Evolutionary conservation across 2,329 filamentous ascomycete species (phyloP).

Genomic region (Lasiodiplodia theobromae): DNA sequence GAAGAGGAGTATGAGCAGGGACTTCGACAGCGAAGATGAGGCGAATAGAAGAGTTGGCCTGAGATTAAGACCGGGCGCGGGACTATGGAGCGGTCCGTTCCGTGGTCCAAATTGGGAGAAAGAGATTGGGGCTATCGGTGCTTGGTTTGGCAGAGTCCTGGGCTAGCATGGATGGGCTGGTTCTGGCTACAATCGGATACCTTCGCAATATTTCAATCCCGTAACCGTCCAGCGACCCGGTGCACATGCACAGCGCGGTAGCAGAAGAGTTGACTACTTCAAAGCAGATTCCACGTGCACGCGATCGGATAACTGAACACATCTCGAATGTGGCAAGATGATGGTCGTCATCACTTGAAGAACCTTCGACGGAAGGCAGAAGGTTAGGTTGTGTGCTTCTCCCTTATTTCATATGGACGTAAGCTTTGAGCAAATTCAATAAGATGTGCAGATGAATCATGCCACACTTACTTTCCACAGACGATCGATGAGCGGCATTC

Average conservation of each 20-base stretch:
- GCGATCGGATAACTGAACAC: neutral
- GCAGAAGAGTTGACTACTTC: neutral
- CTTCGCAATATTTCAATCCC: neutral
- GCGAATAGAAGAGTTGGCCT: slow-evolving; percentile 4
- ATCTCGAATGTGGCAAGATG: too few species aligned
- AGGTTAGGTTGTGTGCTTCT: too few species aligned
- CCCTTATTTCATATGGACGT: too few species aligned
- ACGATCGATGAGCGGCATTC: too few species aligned
- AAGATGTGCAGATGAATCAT: too few species aligned
- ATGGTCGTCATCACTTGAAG: too few species aligned
- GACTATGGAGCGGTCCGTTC: slow-evolving; percentile 24
- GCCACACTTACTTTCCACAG: too few species aligned
- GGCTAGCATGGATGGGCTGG: neutral
- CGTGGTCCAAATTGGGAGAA: slow-evolving; percentile 14
- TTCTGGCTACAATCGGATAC: neutral
- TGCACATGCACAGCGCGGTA: neutral
- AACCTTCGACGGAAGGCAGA: too few species aligned
- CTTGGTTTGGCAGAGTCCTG: slow-evolving; percentile 24
- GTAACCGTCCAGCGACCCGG: neutral
- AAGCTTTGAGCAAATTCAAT: too few species aligned
- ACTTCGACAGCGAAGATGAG: slow-evolving; percentile 14
- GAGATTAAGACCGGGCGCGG: slow-evolving; percentile 7
- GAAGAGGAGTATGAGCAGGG: slow-evolving; percentile 40
- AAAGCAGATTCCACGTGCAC: neutral
- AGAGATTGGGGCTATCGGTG: slow-evolving; percentile 20